These are phyloP conservation scores for Fonsecaea monophora DNA, from an alignment of 2,329 filamentous ascomycete genomes.

Conservation along the genomic window DNA sequence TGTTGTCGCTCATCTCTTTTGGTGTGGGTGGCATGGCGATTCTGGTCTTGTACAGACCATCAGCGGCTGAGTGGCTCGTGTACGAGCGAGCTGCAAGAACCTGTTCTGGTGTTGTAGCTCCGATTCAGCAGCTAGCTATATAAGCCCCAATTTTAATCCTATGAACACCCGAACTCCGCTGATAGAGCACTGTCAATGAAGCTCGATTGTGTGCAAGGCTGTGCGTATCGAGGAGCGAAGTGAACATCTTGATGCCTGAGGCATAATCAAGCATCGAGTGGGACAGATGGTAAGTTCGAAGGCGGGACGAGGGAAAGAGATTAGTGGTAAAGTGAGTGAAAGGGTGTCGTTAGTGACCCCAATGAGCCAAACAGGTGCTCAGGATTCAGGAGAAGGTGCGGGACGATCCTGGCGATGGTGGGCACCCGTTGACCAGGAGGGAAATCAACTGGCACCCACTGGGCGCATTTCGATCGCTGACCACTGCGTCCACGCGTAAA, in stretches of 20 bases:
- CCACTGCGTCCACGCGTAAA: constrained; percentile 19
- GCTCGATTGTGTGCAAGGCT: neutral
- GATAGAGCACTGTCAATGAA: neutral
- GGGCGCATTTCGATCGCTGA: neutral
- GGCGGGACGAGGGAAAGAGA: constrained; percentile 4
- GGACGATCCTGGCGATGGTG: constrained; percentile 16
- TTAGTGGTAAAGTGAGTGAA: neutral
- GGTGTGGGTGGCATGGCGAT: constrained; percentile 29
- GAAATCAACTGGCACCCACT: too few species aligned
- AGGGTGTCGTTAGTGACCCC: neutral
- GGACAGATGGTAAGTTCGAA: neutral
- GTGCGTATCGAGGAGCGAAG: too few species aligned
- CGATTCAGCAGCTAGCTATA: neutral
- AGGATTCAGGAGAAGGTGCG: constrained; percentile 2
- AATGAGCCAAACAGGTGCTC: constrained; percentile 10
- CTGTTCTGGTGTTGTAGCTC: neutral
- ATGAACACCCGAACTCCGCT: neutral
- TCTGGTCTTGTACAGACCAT: neutral
- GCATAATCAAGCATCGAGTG: neutral
- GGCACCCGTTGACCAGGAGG: constrained; percentile 8
- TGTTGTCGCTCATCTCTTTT: constrained; percentile 23
- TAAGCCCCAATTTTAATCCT: neutral
- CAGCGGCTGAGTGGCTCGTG: neutral
- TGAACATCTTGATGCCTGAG: neutral
- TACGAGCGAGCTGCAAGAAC: neutral